Percentiles rank a stretch among this genome's conserved stretches.
Evolutionary conservation across 208 protist species (phyloP).

Genomic region (Acanthamoeba sp.): DNA sequence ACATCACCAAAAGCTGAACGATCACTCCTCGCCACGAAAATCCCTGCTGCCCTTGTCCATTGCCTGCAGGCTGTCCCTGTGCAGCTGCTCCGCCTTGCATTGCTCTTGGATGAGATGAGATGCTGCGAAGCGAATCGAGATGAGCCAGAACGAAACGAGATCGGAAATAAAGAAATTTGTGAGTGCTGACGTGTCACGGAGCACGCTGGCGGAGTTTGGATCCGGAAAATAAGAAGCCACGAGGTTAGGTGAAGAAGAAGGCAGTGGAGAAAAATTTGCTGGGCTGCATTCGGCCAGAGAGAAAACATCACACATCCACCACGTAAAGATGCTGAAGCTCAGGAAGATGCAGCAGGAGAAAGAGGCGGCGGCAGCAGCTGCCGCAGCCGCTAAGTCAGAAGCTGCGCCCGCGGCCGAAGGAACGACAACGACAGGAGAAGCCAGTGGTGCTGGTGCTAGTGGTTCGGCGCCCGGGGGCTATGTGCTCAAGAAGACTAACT

Average conservation of each 20-base stretch:
- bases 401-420: background rate
- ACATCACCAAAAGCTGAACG: constrained; percentile 33
- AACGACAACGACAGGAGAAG: background rate
- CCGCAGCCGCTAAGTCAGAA: background rate
- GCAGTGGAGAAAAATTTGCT: background rate
- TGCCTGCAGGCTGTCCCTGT: background rate
- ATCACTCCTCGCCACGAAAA: constrained; percentile 42
- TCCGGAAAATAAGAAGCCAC: background rate
- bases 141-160: background rate
- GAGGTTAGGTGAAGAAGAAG: background rate
- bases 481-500: constrained; percentile 67
- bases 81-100: background rate
- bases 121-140: background rate
- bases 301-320: background rate
- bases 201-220: background rate
- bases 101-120: background rate
- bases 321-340: constrained; percentile 56
- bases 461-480: constrained; percentile 36
- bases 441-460: background rate
- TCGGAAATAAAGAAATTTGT: background rate
- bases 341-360: constrained; percentile 69
- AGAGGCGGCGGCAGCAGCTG: background rate
- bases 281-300: no score
- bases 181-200: no score
- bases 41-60: constrained; percentile 31